phyloP scores from a whole-genome alignment of 345 rosid species.

The Linum trigynum region DNA sequence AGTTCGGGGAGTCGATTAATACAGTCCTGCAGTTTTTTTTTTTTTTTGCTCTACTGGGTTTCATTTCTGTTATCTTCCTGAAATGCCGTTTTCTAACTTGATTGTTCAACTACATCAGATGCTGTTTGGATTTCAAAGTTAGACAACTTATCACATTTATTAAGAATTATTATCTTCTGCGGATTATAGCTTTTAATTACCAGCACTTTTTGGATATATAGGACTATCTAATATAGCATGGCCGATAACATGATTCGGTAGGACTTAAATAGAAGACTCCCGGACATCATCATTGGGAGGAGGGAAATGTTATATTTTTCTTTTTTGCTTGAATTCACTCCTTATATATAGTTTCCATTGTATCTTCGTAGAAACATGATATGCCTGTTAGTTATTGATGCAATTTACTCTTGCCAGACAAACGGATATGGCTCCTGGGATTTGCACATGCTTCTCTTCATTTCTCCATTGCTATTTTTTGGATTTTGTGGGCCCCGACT shows the following conservation, averaged over 20 bases:
- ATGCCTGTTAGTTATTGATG: conserved; percentile 1
- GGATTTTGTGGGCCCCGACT: conserved; percentile 95
- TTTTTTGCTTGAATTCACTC: no score
- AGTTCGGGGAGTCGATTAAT: neutral
- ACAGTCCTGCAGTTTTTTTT: neutral
- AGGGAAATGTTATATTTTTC: no score
- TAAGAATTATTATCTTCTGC: neutral
- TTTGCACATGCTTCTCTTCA: conserved; percentile 77
- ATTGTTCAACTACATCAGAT: neutral
- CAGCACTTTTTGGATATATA: neutral
- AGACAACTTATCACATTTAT: neutral
- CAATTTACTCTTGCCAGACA: conserved; percentile 40
- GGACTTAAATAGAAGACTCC: neutral
- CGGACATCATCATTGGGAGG: neutral
- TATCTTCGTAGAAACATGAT: no score
- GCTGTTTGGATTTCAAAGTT: neutral
- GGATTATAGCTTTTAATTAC: neutral
- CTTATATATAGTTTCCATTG: no score
- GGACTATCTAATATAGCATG: neutral
- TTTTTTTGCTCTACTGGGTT: neutral
- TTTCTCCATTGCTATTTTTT: conserved; percentile 65
- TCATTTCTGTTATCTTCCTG: conserved; percentile 2
- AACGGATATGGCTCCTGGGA: conserved; percentile 67
- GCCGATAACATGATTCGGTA: neutral
- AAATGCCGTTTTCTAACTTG: neutral